Evolutionary conservation across 2,329 filamentous ascomycete species (phyloP), one percentile per base, ranked within the genome.

Genomic region (Claviceps humidiphila): DNA sequence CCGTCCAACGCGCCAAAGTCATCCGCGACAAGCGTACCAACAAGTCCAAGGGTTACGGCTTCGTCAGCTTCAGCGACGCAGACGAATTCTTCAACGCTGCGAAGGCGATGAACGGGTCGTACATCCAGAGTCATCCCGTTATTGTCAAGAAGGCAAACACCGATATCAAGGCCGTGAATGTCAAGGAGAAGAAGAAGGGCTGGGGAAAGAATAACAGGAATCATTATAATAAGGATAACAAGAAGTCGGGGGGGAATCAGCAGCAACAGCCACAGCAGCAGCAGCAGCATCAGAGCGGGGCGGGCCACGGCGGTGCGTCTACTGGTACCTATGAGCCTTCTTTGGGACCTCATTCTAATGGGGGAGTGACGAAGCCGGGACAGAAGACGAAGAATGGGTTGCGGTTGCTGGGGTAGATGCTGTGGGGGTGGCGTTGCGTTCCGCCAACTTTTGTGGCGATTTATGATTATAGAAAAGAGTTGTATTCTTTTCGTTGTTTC

Each of bases 71-170:
- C 71, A 85, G 84, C 61, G 87, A 96, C 64, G 87, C 89, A 34
- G 93, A 98, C 66, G 90, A 96, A 63, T 97, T 94, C 67, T 97
- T 98, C 74, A 82, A 88, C 62, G 91, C 93, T 1, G 91, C 89
- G 61, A 89, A 93, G 71, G 91, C 97, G 72, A 97, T 97, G 93
- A 87, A 96, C 63, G 90, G 90, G 60, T 97, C 98, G 72, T 98
- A 98, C 70, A 97, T 98, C 64, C 91, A 95, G 62, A 96, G 89
- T 66, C 93, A 97, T 68, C 93, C 93, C 0, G 87, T 96, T 30
- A 74, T 87, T 26, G 79, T 97, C 59, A 84, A 87, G 67, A 87
- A 93, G 66, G 89, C 87, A 58, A 95, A 85, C 59, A 95, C 91
- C 5, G 90, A 97, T 67, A 89, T 98, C 67, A 89, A 87, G 64